These are phyloP conservation scores for Agaricus subrufescens DNA, from an alignment of 768 basidiomycete genomes.

Conservation along the genomic window DNA sequence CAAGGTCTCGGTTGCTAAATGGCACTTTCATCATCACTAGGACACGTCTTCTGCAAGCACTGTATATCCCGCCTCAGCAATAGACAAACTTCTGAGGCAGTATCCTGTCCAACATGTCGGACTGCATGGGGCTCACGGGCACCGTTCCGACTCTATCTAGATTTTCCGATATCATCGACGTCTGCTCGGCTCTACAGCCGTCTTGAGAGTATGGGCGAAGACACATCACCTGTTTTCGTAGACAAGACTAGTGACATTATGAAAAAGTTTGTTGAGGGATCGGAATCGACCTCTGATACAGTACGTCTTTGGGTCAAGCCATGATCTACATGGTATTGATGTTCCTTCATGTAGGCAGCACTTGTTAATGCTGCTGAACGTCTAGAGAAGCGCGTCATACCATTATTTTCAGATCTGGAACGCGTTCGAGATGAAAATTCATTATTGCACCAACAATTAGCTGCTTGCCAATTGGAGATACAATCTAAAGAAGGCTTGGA, in stretches of 20 bases:
- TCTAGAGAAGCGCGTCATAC: slow-evolving; percentile 7
- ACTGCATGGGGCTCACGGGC: neutral
- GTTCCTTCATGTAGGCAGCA: neutral
- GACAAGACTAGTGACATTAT: neutral
- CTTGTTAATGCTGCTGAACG: neutral
- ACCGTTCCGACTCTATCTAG: neutral
- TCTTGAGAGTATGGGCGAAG: slow-evolving; percentile 3
- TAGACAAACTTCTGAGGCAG: neutral
- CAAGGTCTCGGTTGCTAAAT: neutral
- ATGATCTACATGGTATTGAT: neutral
- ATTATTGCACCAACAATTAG: neutral
- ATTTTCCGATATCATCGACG: slow-evolving; percentile 1
- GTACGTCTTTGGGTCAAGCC: neutral
- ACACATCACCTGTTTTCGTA: neutral
- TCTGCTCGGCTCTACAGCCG: neutral
- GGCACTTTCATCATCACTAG: neutral
- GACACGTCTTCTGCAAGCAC: slow-evolving; percentile 7
- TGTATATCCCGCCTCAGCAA: neutral
- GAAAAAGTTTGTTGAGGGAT: neutral
- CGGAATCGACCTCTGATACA: neutral
- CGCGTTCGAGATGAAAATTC: neutral
- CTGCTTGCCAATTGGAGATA: neutral
- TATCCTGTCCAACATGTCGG: slow-evolving; percentile 2
- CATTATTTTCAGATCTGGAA: slow-evolving; percentile 3
- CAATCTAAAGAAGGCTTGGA: slow-evolving; percentile 2